phyloP scores from a whole-genome alignment of 148 eudicot genomes.

The Polygonum aviculare region DNA sequence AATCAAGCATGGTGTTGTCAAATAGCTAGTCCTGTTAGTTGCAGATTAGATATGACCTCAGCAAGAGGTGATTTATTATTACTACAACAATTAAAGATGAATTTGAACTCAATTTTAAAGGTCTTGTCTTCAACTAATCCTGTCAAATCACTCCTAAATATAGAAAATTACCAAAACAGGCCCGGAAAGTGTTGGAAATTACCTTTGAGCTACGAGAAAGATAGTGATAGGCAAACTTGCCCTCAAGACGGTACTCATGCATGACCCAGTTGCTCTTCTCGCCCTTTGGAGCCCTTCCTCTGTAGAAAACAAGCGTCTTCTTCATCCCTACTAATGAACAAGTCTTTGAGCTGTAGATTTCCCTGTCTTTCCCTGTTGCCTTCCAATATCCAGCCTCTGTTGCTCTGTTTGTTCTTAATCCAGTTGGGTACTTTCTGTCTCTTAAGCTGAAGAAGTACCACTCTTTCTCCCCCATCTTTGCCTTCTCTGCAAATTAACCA shows the following conservation, averaged over 20 bases:
- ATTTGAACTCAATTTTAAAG: neutral
- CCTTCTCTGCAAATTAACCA: conserved; percentile 36
- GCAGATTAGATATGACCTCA: neutral
- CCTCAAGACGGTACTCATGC: conserved; percentile 95
- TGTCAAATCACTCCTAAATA: neutral
- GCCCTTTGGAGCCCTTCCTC: conserved; percentile 91
- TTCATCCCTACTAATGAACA: conserved; percentile 80
- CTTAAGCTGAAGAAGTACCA: conserved; percentile 93
- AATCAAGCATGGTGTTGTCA: conserved; percentile 2
- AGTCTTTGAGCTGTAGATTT: conserved; percentile 75
- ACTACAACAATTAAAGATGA: neutral
- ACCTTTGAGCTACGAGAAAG: conserved; percentile 82
- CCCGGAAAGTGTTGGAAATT: neutral
- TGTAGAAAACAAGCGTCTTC: conserved; percentile 93
- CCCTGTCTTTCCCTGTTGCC: conserved; percentile 96
- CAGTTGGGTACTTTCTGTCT: conserved; percentile 93
- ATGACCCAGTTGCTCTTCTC: conserved; percentile 95
- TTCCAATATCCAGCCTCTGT: conserved; percentile 96
- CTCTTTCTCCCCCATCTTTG: conserved; percentile 96
- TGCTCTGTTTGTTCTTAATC: conserved; percentile 76
- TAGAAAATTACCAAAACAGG: neutral
- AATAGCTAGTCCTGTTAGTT: neutral
- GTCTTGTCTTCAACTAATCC: conserved; percentile 2
- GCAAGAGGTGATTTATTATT: neutral
- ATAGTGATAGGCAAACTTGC: conserved; percentile 84